Percentiles rank a stretch among this genome's conserved stretches.
Evolutionary conservation across 495 filamentous ascomycete species (phyloP).

Genomic region (Penicillium paradoxum): DNA sequence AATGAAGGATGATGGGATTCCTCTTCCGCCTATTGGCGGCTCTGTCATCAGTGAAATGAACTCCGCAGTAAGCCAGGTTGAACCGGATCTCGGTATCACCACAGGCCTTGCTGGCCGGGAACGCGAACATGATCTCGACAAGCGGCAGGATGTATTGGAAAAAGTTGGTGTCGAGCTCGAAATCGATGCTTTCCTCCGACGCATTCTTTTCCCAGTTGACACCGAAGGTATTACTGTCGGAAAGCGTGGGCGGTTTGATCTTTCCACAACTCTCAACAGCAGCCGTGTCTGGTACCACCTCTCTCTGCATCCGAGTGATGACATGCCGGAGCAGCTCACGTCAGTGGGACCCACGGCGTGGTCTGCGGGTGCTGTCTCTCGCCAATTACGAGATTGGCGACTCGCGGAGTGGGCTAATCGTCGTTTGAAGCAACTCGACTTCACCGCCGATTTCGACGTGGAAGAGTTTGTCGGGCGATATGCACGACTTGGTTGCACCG

Average conservation of each 20-base stretch:
- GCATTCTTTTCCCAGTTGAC: slow-evolving; percentile 76
- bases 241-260: slow-evolving; percentile 68
- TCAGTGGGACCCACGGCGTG: slow-evolving; percentile 62
- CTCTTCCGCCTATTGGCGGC: slow-evolving; percentile 59
- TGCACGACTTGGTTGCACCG: slow-evolving; percentile 74
- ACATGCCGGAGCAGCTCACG: slow-evolving; percentile 63
- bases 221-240: slow-evolving; percentile 70
- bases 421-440: slow-evolving; percentile 87
- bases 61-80: slow-evolving; percentile 70
- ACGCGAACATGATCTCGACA: slow-evolving; percentile 72
- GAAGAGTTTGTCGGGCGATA: slow-evolving; percentile 88
- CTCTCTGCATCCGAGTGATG: slow-evolving; percentile 85
- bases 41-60: slow-evolving; percentile 84
- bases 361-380: slow-evolving; percentile 87
- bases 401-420: slow-evolving; percentile 95
- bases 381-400: slow-evolving; percentile 87
- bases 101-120: slow-evolving; percentile 60
- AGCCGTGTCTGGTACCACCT: slow-evolving; percentile 96
- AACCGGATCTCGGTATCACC: slow-evolving; percentile 75
- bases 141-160: slow-evolving; percentile 75
- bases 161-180: slow-evolving; percentile 81
- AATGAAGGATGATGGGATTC: slow-evolving; percentile 92
- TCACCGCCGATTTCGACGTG: slow-evolving; percentile 92
- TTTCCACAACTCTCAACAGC: slow-evolving; percentile 61
- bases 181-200: slow-evolving; percentile 73